Evolutionary conservation across 306 rosid species (phyloP).

Genomic region (Pueraria montana): DNA sequence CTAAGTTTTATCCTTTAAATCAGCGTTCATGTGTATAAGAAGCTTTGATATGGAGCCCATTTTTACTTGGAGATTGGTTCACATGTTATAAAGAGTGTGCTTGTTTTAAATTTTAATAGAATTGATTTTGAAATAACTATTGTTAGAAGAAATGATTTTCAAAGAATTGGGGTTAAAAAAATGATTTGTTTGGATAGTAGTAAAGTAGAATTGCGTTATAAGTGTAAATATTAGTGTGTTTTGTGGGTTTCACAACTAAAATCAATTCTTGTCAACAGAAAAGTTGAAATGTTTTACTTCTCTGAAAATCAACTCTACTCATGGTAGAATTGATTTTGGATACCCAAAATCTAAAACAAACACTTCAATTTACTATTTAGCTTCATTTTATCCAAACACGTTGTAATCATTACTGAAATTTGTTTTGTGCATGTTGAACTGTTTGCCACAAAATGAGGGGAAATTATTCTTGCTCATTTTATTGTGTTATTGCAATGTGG

Average conservation of each 20-base stretch:
- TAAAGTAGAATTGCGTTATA: neutral
- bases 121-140: neutral
- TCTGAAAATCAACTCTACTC: neutral
- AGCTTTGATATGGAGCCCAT: neutral
- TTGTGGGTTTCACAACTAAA: neutral
- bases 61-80: constrained; percentile 16
- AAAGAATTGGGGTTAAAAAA: neutral
- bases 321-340: neutral
- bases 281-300: neutral
- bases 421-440: constrained; percentile 23
- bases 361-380: neutral
- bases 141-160: neutral
- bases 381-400: neutral
- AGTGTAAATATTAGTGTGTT: neutral
- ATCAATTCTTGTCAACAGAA: neutral
- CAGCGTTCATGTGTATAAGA: neutral
- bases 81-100: neutral
- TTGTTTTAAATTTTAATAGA: neutral
- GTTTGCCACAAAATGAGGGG: neutral
- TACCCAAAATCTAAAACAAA: neutral
- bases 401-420: neutral
- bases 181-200: neutral
- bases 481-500: constrained; percentile 14
- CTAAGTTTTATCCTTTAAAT: neutral
- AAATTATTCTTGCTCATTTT: neutral